Percentiles rank a stretch among this genome's conserved stretches.
Evolutionary conservation across 371 early-diverging fungal genomes (phyloP).

Genomic region (Actinomucor elegans): DNA sequence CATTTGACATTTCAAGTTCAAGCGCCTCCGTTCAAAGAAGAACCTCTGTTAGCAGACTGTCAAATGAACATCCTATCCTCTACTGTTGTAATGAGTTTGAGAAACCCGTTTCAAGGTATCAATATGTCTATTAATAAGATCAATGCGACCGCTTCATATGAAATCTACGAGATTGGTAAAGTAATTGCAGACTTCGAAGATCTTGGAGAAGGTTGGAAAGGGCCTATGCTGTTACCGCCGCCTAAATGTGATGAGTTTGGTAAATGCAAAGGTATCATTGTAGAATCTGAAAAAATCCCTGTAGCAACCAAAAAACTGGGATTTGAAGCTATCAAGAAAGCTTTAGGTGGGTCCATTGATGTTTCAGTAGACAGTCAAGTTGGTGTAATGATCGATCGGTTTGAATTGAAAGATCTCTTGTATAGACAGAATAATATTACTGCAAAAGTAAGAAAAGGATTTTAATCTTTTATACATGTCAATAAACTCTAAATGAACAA

Average conservation of each 20-base stretch:
- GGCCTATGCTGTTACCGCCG: conserved; percentile 21
- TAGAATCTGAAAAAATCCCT: conserved; percentile 42
- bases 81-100: conserved; percentile 37
- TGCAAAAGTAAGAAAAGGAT: conserved; percentile 38
- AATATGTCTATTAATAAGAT: conserved; percentile 34
- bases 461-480: conserved; percentile 12
- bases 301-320: conserved; percentile 40
- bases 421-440: conserved; percentile 43
- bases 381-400: conserved; percentile 32
- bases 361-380: conserved; percentile 40
- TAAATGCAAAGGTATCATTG: conserved; percentile 20
- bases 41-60: conserved; percentile 35
- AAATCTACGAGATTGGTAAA: conserved; percentile 30
- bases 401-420: conserved; percentile 22
- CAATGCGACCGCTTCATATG: conserved; percentile 39
- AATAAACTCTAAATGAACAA: too few species aligned
- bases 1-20: conserved; percentile 30
- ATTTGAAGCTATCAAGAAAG: conserved; percentile 38
- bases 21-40: conserved; percentile 33
- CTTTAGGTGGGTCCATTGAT: conserved; percentile 39
- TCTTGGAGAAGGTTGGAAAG: conserved; percentile 23
- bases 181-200: conserved; percentile 39
- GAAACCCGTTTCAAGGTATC: conserved; percentile 42
- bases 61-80: conserved; percentile 48
- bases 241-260: conserved; percentile 9